phyloP scores from a whole-genome alignment of 2,329 filamentous ascomycete species.

The Penicillium psychrosexuale region DNA sequence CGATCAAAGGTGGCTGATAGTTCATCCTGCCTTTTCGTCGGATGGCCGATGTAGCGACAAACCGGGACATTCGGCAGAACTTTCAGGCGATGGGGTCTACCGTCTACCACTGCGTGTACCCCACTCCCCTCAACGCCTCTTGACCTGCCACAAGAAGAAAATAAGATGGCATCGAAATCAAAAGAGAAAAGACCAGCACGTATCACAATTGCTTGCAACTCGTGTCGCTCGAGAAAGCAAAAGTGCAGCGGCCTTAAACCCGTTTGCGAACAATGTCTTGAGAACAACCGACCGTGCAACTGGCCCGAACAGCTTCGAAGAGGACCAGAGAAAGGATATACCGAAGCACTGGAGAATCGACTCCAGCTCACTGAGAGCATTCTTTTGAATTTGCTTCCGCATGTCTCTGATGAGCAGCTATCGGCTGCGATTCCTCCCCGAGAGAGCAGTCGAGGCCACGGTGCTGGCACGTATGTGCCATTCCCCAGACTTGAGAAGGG shows the following conservation, averaged over 20 bases:
- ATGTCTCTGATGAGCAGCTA: conserved; percentile 34
- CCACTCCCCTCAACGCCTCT: neutral
- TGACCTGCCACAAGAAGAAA: neutral
- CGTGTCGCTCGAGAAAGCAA: conserved; percentile 43
- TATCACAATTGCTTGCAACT: conserved; percentile 42
- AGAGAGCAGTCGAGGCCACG: neutral
- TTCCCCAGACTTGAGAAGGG: conserved; percentile 28
- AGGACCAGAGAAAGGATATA: conserved; percentile 48
- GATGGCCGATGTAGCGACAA: neutral
- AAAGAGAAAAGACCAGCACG: conserved; percentile 31
- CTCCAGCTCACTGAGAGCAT: conserved; percentile 43
- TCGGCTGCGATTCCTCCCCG: conserved; percentile 20
- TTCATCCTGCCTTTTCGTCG: neutral
- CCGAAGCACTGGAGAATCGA: conserved; percentile 45
- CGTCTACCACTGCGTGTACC: neutral
- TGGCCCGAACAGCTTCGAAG: conserved; percentile 43
- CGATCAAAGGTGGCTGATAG: conserved; percentile 5
- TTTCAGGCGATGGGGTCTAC: conserved; percentile 18
- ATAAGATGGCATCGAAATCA: conserved; percentile 7
- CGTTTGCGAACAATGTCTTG: conserved; percentile 36
- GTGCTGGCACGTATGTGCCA: conserved; percentile 15
- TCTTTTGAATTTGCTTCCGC: conserved; percentile 38
- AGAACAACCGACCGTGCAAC: conserved; percentile 33
- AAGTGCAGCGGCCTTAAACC: conserved; percentile 39
- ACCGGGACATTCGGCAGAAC: conserved; percentile 12